Evolutionary conservation across 2,329 filamentous ascomycete species (phyloP).

Genomic region (Teratosphaeria viscida): DNA sequence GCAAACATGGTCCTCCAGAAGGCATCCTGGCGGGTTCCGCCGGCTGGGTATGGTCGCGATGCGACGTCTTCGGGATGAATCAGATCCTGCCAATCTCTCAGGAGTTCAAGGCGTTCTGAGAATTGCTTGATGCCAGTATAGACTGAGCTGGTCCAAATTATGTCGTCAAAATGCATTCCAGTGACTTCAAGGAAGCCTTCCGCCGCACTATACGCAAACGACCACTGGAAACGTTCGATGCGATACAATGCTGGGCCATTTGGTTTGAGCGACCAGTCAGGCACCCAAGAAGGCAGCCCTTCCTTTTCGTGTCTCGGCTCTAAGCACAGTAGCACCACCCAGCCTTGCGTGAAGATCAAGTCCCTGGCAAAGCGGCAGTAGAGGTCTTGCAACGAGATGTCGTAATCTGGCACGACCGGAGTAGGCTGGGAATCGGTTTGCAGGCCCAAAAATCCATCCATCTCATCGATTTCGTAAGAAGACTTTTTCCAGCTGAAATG

Average conservation of each 20-base stretch:
- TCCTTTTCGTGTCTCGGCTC: not conserved
- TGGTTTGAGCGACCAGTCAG: not conserved
- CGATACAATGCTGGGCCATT: not conserved
- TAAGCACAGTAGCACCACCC: not conserved
- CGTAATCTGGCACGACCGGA: not conserved
- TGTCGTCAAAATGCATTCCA: not conserved
- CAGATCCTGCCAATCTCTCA: not conserved
- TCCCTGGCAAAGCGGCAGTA: not conserved
- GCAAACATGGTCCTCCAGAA: not conserved
- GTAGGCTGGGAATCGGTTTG: not conserved
- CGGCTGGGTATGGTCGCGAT: not conserved
- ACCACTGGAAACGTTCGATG: not conserved
- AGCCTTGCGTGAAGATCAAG: not conserved
- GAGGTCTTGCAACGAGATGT: not conserved
- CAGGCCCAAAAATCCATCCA: not conserved
- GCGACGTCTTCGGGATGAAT: not conserved
- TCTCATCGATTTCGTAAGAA: not conserved
- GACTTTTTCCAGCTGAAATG: not conserved
- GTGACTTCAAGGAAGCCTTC: not conserved
- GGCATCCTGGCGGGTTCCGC: not conserved
- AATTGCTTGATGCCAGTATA: not conserved
- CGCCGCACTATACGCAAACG: not conserved
- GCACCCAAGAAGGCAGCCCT: not conserved
- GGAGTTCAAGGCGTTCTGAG: not conserved
- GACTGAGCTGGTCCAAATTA: not conserved